phyloP scores from a whole-genome alignment of 805 yeast genomes.

The Myxozyma neotropica region DNA sequence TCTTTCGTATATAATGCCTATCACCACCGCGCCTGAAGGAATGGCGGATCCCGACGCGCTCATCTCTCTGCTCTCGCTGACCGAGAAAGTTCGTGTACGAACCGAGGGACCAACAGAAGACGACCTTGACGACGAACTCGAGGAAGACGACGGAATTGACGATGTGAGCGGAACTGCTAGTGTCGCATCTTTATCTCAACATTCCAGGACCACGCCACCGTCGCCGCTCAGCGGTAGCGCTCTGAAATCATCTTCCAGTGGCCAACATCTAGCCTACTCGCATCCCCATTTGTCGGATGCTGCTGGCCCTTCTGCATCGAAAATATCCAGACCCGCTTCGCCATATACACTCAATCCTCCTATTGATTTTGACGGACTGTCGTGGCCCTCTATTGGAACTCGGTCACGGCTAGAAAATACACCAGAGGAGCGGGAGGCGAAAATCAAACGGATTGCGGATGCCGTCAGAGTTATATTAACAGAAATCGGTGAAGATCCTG shows the following conservation, averaged over 20 bases:
- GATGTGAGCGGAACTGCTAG: slow-evolving; percentile 5
- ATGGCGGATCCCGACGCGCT: slow-evolving; percentile 23
- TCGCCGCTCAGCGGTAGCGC: slow-evolving; percentile 11
- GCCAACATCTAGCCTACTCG: slow-evolving; percentile 9
- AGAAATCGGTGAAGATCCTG: slow-evolving; percentile 89
- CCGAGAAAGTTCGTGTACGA: slow-evolving; percentile 15
- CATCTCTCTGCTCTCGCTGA: slow-evolving; percentile 19
- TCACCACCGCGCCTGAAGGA: neutral
- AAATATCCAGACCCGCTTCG: slow-evolving; percentile 75
- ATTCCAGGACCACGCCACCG: slow-evolving; percentile 8
- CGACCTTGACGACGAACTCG: slow-evolving; percentile 19
- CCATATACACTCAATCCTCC: slow-evolving; percentile 85
- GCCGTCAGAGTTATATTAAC: slow-evolving; percentile 73
- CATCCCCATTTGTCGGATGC: slow-evolving; percentile 5
- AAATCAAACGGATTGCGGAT: slow-evolving; percentile 76
- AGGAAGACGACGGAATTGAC: slow-evolving; percentile 18
- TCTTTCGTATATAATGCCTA: slow-evolving; percentile 15
- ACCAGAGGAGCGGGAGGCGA: slow-evolving; percentile 61
- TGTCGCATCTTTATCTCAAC: neutral
- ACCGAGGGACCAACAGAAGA: slow-evolving; percentile 22
- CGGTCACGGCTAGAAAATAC: slow-evolving; percentile 70
- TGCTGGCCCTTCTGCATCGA: slow-evolving; percentile 22
- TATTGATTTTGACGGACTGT: slow-evolving; percentile 84
- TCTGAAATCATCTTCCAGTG: neutral
- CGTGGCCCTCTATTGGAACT: slow-evolving; percentile 94